Base-by-base conservation (phyloP, 306 rosid species). In the Cucumis cinereus region DNA sequence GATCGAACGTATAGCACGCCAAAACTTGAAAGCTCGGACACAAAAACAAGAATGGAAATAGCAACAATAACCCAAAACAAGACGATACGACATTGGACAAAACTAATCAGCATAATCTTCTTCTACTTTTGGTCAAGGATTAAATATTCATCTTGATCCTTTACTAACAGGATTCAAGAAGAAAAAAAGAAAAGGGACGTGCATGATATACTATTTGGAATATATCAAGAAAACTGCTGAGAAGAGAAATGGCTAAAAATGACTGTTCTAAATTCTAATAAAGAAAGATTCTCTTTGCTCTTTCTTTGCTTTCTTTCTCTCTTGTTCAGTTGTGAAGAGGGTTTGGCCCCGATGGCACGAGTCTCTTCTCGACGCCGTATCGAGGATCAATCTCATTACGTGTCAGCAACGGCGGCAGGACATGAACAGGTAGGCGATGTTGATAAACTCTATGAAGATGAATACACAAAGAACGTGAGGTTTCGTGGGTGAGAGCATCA, bases 331-430 rank as follows among this genome's bases (percentile, higher is more conserved):
- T 94, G 85, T 94, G 99, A 77, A 94, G 99, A 69, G 96, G 99
- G 93, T 94, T 94, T 24, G 99, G 99, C 3, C 99, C 99, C 11
- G 99, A 83, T 19, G 99, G 99, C 28, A 94, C 97, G 1, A 82
- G 72, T 81, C 99, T 86, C 90, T 92, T 94, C 76, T 94, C 96
- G 17, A 69, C 91, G 14, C 93, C 99, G 67, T 82, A 90, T 85
- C 88, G 90, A 40, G 89, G 93, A 73, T 92, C 97, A 81, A 90
- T 79, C 75, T 55, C 84, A 53, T 79, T 73, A 52, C 41, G 36
- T 1, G 55, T 63, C 19, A n/a, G 53, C 6, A 77, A 75, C 38
- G 84, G 35, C 14, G 82, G 41, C 20, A 85, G 81, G 8, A 80
- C 54, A 1, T 78, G 50, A 10, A 28, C 36, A 5, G 38, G 78